Conservation (phyloP, 352 stramenopile genomes). For the Globisporangium spiculum region DNA sequence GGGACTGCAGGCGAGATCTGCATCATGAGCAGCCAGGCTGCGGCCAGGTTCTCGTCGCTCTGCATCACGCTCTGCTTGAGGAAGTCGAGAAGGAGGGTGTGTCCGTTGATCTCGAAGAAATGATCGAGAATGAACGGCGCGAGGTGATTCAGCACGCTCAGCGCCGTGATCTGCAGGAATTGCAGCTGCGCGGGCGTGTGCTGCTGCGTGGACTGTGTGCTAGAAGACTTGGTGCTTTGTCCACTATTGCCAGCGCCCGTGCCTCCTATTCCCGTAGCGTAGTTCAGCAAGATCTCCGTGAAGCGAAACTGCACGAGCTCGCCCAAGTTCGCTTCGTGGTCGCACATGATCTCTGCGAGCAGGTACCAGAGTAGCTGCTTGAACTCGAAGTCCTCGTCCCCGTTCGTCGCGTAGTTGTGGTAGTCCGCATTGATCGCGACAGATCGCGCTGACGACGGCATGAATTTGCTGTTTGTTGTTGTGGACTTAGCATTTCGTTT, state of each 20-base stretch:
- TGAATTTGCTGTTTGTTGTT: not conserved
- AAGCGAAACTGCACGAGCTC: conserved; percentile 73
- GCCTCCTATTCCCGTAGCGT: conserved; percentile 30
- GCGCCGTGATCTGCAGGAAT: conserved; percentile 49
- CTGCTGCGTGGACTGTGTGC: conserved; percentile 16
- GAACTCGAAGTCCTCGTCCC: conserved; percentile 79
- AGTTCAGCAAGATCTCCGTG: conserved; percentile 55
- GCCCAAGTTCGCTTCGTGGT: conserved; percentile 47
- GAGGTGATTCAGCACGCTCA: conserved; percentile 58
- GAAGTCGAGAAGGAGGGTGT: conserved; percentile 47
- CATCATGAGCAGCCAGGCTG: conserved; percentile 54
- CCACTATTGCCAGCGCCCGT: not conserved
- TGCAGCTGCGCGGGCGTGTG: conserved; percentile 53
- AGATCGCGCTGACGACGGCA: conserved; percentile 10
- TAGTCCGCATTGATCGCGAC: conserved; percentile 50
- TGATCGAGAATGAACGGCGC: conserved; percentile 51
- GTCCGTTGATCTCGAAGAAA: conserved; percentile 53
- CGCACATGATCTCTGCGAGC: conserved; percentile 47
- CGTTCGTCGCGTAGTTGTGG: conserved; percentile 63
- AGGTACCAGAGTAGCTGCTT: conserved; percentile 77
- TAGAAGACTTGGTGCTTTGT: conserved; percentile 3
- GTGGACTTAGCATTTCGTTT: conserved; percentile 15
- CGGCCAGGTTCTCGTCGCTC: conserved; percentile 36
- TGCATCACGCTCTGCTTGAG: conserved; percentile 33
- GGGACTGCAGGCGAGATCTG: conserved; percentile 33